phyloP scores from a whole-genome alignment of 306 rosid species.

The Delonix regia region DNA sequence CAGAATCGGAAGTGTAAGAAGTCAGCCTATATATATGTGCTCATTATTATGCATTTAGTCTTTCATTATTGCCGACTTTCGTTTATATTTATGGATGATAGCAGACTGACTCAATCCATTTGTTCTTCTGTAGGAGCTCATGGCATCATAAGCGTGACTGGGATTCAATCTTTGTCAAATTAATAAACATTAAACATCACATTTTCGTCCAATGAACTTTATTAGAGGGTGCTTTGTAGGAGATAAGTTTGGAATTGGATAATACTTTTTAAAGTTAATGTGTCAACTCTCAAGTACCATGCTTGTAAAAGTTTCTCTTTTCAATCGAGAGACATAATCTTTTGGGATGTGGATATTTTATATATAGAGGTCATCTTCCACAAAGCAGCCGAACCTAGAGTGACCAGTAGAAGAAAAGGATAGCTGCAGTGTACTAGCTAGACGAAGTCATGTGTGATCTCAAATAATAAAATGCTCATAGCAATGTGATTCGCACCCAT shows the following conservation, averaged over 20 bases:
- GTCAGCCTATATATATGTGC: conserved; percentile 22
- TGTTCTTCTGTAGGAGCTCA: not conserved
- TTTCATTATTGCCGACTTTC: conserved; percentile 1
- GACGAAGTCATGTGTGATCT: not conserved
- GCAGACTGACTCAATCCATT: not conserved
- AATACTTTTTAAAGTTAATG: not conserved
- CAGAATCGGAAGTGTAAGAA: conserved; percentile 25
- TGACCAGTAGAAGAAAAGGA: conserved; percentile 18
- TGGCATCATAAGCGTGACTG: conserved; percentile 29
- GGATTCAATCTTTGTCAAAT: not conserved
- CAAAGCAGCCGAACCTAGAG: not conserved
- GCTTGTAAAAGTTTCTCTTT: not conserved
- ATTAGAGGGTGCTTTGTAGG: not conserved
- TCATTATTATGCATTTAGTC: conserved; percentile 17
- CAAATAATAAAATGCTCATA: not conserved
- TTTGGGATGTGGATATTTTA: conserved; percentile 7
- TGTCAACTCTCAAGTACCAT: not conserved
- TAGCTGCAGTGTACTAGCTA: conserved; percentile 6
- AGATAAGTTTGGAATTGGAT: conserved; percentile 4
- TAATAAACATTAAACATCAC: not conserved
- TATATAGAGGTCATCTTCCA: conserved; percentile 22
- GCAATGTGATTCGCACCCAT: conserved; percentile 16
- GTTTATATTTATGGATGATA: conserved; percentile 9
- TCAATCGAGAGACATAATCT: not conserved
- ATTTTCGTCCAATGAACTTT: not conserved